Evolutionary conservation across 75 land plant genomes (phyloP).

Genomic region (Adiantum capillusveneris): DNA sequence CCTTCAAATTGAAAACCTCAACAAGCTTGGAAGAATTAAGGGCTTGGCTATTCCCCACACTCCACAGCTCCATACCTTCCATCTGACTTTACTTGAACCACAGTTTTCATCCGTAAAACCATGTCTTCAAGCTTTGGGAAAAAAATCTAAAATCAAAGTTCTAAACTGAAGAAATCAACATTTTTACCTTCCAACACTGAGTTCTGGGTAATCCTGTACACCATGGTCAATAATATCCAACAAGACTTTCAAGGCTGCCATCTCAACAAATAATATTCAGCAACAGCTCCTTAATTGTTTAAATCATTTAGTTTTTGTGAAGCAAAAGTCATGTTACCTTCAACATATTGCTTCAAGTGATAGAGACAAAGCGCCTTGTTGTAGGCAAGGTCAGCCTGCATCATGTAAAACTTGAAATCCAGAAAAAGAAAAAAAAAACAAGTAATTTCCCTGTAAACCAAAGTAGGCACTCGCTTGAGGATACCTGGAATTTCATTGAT

Average conservation of each 20-base stretch:
- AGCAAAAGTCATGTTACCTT: slow-evolving; percentile 21
- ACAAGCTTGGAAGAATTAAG: slow-evolving; percentile 28
- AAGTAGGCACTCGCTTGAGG: too few species aligned
- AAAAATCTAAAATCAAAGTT: too few species aligned
- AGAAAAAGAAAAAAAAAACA: too few species aligned
- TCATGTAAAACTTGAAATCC: too few species aligned
- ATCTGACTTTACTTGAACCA: slow-evolving; percentile 10
- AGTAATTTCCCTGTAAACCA: too few species aligned
- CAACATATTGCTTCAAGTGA: slow-evolving; percentile 21
- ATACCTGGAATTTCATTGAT: not conserved
- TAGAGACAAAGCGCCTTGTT: slow-evolving; percentile 28
- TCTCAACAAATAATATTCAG: too few species aligned
- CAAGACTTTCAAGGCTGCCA: slow-evolving; percentile 21
- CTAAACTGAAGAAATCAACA: slow-evolving; percentile 1
- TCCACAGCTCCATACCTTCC: slow-evolving; percentile 34
- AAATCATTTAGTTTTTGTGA: too few species aligned
- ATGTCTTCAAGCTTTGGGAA: too few species aligned
- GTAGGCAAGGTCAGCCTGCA: slow-evolving; percentile 33
- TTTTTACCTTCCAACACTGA: slow-evolving; percentile 30
- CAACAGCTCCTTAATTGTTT: too few species aligned
- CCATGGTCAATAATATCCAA: slow-evolving; percentile 28
- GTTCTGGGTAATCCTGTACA: slow-evolving; percentile 27
- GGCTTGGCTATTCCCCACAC: slow-evolving; percentile 28
- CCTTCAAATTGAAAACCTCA: slow-evolving; percentile 42
- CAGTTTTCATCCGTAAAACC: too few species aligned